Evolutionary conservation across 331 rosid species (phyloP).

Genomic region (Acacia pycnantha): DNA sequence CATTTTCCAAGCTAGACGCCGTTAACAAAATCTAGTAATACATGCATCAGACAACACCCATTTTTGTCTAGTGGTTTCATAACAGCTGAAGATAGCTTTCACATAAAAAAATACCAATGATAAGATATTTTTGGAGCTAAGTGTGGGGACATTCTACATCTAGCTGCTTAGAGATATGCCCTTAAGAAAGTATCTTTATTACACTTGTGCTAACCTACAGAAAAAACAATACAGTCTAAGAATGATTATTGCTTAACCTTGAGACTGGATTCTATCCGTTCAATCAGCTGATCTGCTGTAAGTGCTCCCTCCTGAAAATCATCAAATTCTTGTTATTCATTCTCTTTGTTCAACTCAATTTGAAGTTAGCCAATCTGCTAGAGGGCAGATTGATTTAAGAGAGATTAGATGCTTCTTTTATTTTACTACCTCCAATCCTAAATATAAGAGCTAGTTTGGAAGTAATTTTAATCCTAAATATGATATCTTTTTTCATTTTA

Average conservation of each 20-base stretch:
- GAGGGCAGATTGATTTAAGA: neutral
- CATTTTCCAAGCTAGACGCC: neutral
- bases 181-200: neutral
- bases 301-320: slow-evolving; percentile 63
- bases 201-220: neutral
- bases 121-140: neutral
- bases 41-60: neutral
- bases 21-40: neutral
- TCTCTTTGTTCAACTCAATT: neutral
- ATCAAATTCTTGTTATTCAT: neutral
- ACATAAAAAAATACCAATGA: neutral
- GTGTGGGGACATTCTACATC: neutral
- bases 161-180: neutral
- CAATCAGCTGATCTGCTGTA: slow-evolving; percentile 51
- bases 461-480: too few relatives aligned
- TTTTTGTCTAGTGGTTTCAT: neutral
- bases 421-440: neutral
- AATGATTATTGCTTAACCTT: slow-evolving; percentile 40
- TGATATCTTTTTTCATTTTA: too few relatives aligned
- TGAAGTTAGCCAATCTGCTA: neutral
- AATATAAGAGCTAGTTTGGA: too few relatives aligned
- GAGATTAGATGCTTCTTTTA: neutral
- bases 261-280: slow-evolving; percentile 50
- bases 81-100: neutral
- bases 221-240: neutral